A percentile compares a stretch with the other conserved stretches of the same genome.
phyloP scores from a whole-genome alignment of 169 alveolate species.

The Cryptosporidium sp. region DNA sequence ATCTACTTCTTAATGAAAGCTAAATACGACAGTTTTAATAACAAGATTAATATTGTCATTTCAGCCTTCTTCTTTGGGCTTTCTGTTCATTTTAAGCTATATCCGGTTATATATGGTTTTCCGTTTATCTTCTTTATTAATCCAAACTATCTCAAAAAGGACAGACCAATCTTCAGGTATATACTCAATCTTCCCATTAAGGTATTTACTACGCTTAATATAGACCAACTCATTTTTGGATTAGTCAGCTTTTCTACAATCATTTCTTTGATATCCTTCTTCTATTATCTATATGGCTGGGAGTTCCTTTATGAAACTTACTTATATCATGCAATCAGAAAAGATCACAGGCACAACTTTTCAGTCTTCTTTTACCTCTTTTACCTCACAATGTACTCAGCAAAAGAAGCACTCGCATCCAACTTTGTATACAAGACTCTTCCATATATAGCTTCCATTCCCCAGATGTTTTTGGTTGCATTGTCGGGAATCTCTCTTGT shows the following conservation, averaged over 20 bases:
- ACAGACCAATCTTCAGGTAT: slow-evolving; percentile 68
- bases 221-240: slow-evolving; percentile 81
- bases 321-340: slow-evolving; percentile 94
- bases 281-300: slow-evolving; percentile 90
- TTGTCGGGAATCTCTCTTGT: slow-evolving; percentile 81
- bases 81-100: slow-evolving; percentile 95
- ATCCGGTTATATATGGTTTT: slow-evolving; percentile 96
- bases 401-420: slow-evolving; percentile 70
- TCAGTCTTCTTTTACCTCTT: slow-evolving; percentile 94
- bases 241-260: slow-evolving; percentile 84
- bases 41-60: slow-evolving; percentile 70
- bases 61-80: slow-evolving; percentile 93
- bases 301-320: slow-evolving; percentile 93
- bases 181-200: slow-evolving; percentile 53
- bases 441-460: slow-evolving; percentile 82
- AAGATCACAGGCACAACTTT: slow-evolving; percentile 97
- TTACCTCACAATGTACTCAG: slow-evolving; percentile 85
- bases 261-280: slow-evolving; percentile 79
- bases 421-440: slow-evolving; percentile 76
- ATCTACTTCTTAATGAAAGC: slow-evolving; percentile 81
- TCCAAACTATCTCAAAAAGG: slow-evolving; percentile 77
- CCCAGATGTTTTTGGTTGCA: slow-evolving; percentile 82
- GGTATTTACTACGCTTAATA: slow-evolving; percentile 74
- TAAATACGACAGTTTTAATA: slow-evolving; percentile 75
- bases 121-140: slow-evolving; percentile 84